phyloP scores from a whole-genome alignment of 2,329 filamentous ascomycete genomes.

The Didymella sp. region DNA sequence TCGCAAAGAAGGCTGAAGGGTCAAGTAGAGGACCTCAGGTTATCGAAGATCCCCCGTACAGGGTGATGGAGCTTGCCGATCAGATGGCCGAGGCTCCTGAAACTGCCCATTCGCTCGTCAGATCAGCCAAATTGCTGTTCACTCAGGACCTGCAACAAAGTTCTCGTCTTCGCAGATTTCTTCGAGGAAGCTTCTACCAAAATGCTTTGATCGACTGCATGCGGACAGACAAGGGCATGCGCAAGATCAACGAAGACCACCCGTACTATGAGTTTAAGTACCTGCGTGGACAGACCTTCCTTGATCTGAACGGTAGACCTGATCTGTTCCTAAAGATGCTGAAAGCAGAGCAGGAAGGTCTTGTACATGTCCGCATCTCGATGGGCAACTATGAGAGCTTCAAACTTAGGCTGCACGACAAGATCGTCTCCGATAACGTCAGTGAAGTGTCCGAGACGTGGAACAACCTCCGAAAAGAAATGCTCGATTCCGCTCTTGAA shows the following conservation, averaged over 20 bases:
- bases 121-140: conserved; percentile 84
- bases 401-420: conserved; percentile 75
- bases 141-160: conserved; percentile 88
- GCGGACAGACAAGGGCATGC: conserved; percentile 91
- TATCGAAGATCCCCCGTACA: conserved; percentile 81
- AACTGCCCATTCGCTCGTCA: conserved; percentile 77
- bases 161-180: conserved; percentile 86
- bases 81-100: conserved; percentile 58
- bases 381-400: conserved; percentile 80
- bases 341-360: conserved; percentile 91
- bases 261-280: conserved; percentile 99
- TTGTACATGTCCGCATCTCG: conserved; percentile 83
- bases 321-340: conserved; percentile 97
- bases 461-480: conserved; percentile 86
- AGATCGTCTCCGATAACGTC: conserved; percentile 94
- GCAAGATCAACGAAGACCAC: conserved; percentile 92
- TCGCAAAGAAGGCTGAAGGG: conserved; percentile 84
- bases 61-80: conserved; percentile 88
- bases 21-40: conserved; percentile 69
- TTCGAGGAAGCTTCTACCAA: conserved; percentile 83
- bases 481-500: conserved; percentile 78
- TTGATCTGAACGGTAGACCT: conserved; percentile 79
- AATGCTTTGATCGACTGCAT: conserved; percentile 84
- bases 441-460: conserved; percentile 94
- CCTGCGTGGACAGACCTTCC: conserved; percentile 84